These are phyloP conservation scores for Rhinocladiella mackenziei DNA, from an alignment of 2,329 filamentous ascomycete species.

Conservation along the genomic window DNA sequence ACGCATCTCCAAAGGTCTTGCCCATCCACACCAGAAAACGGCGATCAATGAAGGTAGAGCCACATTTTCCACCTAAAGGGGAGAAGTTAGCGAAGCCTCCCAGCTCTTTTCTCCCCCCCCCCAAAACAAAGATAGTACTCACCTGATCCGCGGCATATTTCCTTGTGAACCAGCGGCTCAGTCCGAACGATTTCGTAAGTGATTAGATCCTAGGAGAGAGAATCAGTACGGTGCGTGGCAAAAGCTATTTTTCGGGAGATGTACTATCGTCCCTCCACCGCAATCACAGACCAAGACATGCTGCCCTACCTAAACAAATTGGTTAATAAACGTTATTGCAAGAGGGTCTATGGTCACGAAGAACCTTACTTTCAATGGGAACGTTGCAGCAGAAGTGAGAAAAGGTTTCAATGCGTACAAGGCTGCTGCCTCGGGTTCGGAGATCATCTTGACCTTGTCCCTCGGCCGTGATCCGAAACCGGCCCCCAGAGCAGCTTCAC, in stretches of 20 bases:
- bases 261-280: not conserved
- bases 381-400: not conserved
- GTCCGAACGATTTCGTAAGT: not conserved
- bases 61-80: conserved; percentile 34
- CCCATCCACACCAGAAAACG: conserved; percentile 34
- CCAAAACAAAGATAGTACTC: too few relatives aligned
- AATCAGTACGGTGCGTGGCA: not conserved
- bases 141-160: not conserved
- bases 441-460: conserved; percentile 20
- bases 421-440: conserved; percentile 30
- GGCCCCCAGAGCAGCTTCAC: conserved; percentile 15
- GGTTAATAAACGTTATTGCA: too few relatives aligned
- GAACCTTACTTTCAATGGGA: not conserved
- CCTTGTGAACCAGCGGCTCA: not conserved
- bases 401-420: conserved; percentile 19
- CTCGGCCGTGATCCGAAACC: conserved; percentile 14
- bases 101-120: not conserved
- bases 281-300: not conserved
- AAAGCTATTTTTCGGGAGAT: not conserved
- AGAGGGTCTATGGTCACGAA: not conserved
- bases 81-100: not conserved
- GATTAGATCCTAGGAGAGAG: not conserved
- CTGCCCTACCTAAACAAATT: too few relatives aligned
- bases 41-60: conserved; percentile 36
- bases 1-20: conserved; percentile 32